Evolutionary conservation across 164 flowering plant species (phyloP).

Genomic region (Berberis vulgaris): DNA sequence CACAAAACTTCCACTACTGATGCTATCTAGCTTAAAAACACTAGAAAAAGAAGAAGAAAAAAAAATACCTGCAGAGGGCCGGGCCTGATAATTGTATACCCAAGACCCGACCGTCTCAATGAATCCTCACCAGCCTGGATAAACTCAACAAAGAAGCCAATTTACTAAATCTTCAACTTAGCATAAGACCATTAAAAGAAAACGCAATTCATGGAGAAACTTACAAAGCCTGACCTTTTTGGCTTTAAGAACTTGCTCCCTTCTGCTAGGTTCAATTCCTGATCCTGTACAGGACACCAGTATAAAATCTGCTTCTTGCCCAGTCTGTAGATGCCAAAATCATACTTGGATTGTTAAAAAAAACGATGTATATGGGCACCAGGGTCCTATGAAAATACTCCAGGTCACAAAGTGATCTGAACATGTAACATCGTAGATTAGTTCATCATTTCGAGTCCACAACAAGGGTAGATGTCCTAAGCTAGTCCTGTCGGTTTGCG

Average conservation of each 20-base stretch:
- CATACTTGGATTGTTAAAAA: not conserved
- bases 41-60: not conserved
- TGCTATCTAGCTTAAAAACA: not conserved
- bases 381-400: too few species aligned
- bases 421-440: too few species aligned
- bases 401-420: too few species aligned
- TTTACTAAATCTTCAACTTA: not conserved
- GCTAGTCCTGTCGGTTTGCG: too few species aligned
- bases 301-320: conserved; percentile 92
- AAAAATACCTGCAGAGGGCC: conserved; percentile 79
- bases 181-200: not conserved
- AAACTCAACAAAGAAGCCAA: not conserved
- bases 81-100: conserved; percentile 93
- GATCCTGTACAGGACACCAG: conserved; percentile 91
- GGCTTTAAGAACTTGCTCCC: conserved; percentile 92
- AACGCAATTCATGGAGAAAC: not conserved
- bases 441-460: too few species aligned
- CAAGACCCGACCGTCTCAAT: conserved; percentile 85
- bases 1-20: not conserved
- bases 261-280: conserved; percentile 70
- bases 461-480: too few species aligned
- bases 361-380: too few species aligned
- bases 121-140: conserved; percentile 90
- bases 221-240: conserved; percentile 50
- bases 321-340: conserved; percentile 51